Evolutionary conservation across 371 early-diverging fungal species (phyloP).

Genomic region (Mucor racemosus): DNA sequence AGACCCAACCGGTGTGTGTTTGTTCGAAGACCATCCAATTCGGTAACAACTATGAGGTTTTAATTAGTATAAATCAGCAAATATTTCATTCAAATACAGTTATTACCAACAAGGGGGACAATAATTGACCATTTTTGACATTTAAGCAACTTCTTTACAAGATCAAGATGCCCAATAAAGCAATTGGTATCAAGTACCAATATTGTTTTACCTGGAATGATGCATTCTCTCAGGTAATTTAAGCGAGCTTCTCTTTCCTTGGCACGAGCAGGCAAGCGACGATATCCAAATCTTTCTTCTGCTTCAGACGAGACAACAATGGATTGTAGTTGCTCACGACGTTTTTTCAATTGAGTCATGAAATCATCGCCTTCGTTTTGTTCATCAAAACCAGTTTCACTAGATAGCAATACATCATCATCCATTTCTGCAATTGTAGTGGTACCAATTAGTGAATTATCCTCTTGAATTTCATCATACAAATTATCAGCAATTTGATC

Average conservation of each 20-base stretch:
- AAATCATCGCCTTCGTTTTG: constrained; percentile 48
- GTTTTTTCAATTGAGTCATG: constrained; percentile 49
- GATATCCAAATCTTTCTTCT: constrained; percentile 27
- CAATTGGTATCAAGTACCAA: constrained; percentile 74
- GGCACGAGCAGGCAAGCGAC: constrained; percentile 30
- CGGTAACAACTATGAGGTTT: constrained; percentile 56
- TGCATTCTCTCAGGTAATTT: constrained; percentile 34
- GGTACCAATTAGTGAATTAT: background rate
- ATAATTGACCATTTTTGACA: constrained; percentile 62
- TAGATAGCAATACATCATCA: constrained; percentile 44
- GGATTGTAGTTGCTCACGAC: constrained; percentile 43
- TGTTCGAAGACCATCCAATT: constrained; percentile 64
- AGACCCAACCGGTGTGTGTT: constrained; percentile 62
- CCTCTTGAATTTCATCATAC: background rate
- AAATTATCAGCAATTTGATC: background rate
- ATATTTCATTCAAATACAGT: background rate
- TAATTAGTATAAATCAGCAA: background rate
- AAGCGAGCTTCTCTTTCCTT: constrained; percentile 42
- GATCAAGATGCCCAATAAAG: constrained; percentile 63
- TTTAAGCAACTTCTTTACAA: constrained; percentile 56
- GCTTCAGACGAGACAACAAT: constrained; percentile 31
- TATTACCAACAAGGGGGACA: constrained; percentile 64
- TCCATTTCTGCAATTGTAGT: constrained; percentile 44
- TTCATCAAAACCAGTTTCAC: constrained; percentile 33
- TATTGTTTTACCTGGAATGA: constrained; percentile 57